Evolutionary conservation across 768 basidiomycete genomes (phyloP).

Genomic region (Candolleomyces efflorescens): DNA sequence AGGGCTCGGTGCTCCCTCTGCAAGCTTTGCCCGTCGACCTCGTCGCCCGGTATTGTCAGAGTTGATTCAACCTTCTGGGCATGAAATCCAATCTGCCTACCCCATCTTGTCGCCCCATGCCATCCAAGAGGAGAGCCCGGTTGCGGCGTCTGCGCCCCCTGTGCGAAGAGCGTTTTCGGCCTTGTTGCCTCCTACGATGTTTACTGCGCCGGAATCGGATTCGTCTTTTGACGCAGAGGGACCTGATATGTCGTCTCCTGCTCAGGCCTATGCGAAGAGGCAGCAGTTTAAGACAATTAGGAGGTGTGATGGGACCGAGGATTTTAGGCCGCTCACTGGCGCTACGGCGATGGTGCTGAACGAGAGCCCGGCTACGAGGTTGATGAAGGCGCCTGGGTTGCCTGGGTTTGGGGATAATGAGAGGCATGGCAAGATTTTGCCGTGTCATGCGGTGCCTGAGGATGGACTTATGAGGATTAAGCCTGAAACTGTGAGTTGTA

Average conservation of each 20-base stretch:
- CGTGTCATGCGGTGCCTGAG: slow-evolving; percentile 90
- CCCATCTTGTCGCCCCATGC: slow-evolving; percentile 29
- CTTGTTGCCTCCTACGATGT: slow-evolving; percentile 59
- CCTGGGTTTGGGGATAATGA: slow-evolving; percentile 94
- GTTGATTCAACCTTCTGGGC: slow-evolving; percentile 45
- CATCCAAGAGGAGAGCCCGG: slow-evolving; percentile 23
- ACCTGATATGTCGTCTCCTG: slow-evolving; percentile 73
- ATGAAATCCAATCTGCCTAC: slow-evolving; percentile 37
- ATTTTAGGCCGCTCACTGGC: slow-evolving; percentile 72
- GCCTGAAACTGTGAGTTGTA: slow-evolving; percentile 61
- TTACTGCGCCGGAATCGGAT: slow-evolving; percentile 39
- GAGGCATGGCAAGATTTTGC: slow-evolving; percentile 86
- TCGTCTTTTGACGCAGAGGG: slow-evolving; percentile 53
- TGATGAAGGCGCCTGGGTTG: slow-evolving; percentile 50
- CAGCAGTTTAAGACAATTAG: slow-evolving; percentile 76
- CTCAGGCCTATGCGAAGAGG: slow-evolving; percentile 74
- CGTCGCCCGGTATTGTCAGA: slow-evolving; percentile 69
- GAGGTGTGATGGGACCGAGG: slow-evolving; percentile 77
- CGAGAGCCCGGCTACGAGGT: slow-evolving; percentile 57
- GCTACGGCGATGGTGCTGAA: slow-evolving; percentile 49
- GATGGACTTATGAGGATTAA: slow-evolving; percentile 94
- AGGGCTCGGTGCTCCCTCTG: slow-evolving; percentile 51
- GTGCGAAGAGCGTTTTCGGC: slow-evolving; percentile 76
- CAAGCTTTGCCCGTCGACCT: slow-evolving; percentile 51
- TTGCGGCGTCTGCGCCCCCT: slow-evolving; percentile 36